Evolutionary conservation across 768 basidiomycete genomes (phyloP), one percentile per base, ranked within the genome.

Genomic region (Punctularia strigosozonata): DNA sequence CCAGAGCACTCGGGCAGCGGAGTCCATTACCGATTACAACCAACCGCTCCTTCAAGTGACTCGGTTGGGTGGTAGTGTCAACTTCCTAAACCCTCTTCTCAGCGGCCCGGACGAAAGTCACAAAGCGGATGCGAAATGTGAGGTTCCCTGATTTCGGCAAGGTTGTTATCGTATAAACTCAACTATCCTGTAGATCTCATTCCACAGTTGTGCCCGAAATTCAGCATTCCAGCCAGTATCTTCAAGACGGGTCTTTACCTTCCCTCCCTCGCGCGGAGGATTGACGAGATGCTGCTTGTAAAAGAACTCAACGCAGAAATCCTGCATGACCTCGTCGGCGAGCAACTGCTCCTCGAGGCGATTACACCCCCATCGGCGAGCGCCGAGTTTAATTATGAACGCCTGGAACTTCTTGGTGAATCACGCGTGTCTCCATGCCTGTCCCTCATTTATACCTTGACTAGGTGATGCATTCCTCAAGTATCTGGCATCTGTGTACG

Each of bases 381-480:
- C 22, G 65, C 72, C 34, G 84, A 82, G 46, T 67, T 68, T 43
- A 71, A 91, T 59, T 91, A 91, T 56, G 85, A 92, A 58, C 75
- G 88, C 25, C 60, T 89, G 33, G 89, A 90, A 54, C 65, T 89
- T 36, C 68, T 90, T 13, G 88, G 86, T 87, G 48, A 42, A 63
- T 37, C 40, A 23, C n/a, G 35, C 6, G 30, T 13, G n/a, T 30
- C 40, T 24, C 38, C 24, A 18, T 44, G n/a, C 4, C 4, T 25
- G 13, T 25, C 20, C 24, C 15, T 23, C 26, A 5, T 39, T 39
- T 17, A 33, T 37, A 25, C 10, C 39, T 28, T n/a, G 30, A 30
- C 18, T 43, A 77, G 87, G 88, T 22, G 89, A 91, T 57, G 74
- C 85, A 18, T 85, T 84, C 54, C 61, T 92, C 44, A 92, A 92